Percentiles rank a stretch among this genome's conserved stretches.
Evolutionary conservation across 2,329 filamentous ascomycete genomes (phyloP).

Genomic region (Talaromyces rugulosus): DNA sequence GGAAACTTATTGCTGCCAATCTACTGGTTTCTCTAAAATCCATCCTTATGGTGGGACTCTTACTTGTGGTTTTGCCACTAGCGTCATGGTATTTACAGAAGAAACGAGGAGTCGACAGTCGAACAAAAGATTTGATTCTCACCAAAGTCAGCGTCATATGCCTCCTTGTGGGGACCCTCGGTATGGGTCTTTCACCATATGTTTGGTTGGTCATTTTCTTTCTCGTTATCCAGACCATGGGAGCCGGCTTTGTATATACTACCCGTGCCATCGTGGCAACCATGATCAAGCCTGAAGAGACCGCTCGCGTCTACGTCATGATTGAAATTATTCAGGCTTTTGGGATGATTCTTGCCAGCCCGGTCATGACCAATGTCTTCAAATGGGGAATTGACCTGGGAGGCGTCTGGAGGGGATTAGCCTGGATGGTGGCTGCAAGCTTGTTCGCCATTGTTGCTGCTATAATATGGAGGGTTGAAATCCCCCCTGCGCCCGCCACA

Average conservation of each 20-base stretch:
- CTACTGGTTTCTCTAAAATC: conserved; percentile 45
- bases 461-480: conserved; percentile 13
- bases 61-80: conserved; percentile 44
- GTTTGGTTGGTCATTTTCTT: conserved; percentile 41
- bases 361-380: conserved; percentile 44
- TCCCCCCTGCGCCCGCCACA: conserved; percentile 1
- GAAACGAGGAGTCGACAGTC: conserved; percentile 31
- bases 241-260: conserved; percentile 45
- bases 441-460: conserved; percentile 23
- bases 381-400: conserved; percentile 45
- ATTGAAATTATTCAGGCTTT: conserved; percentile 47
- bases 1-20: conserved; percentile 43
- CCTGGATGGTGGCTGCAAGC: conserved; percentile 39
- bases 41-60: conserved; percentile 44
- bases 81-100: conserved; percentile 36
- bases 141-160: conserved; percentile 43
- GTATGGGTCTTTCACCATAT: conserved; percentile 44
- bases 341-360: conserved; percentile 45
- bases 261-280: conserved; percentile 47
- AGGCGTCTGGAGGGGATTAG: conserved; percentile 45
- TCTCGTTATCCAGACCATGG: conserved; percentile 45
- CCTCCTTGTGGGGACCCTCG: conserved; percentile 41
- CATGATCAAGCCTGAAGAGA: conserved; percentile 45
- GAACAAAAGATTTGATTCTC: conserved; percentile 44
- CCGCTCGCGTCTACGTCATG: conserved; percentile 47